Conservation (phyloP, 1,139 yeast species). For the Torulaspora globosa region DNA sequence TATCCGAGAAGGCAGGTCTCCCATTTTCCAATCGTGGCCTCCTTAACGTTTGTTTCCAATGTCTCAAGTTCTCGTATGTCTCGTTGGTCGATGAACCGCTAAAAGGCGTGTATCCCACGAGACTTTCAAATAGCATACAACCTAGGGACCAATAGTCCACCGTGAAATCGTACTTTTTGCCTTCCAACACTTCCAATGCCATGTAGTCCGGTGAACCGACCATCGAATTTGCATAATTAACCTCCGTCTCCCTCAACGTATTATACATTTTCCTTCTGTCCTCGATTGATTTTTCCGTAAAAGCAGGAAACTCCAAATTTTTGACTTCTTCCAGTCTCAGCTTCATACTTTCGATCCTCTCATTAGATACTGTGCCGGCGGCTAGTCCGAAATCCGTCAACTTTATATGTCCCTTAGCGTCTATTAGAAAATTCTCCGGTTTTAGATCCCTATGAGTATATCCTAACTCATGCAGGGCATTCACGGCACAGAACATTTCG, state of each 20-base stretch:
- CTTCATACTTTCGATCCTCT: constrained; percentile 90
- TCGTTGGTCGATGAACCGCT: constrained; percentile 92
- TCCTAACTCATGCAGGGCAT: constrained; percentile 89
- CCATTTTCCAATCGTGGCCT: constrained; percentile 94
- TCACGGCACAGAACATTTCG: constrained; percentile 94
- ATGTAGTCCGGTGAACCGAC: constrained; percentile 99
- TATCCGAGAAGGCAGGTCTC: constrained; percentile 84
- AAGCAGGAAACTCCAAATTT: constrained; percentile 56
- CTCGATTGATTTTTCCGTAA: constrained; percentile 66
- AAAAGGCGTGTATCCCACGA: constrained; percentile 95
- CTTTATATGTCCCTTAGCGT: constrained; percentile 91
- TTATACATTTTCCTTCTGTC: constrained; percentile 87
- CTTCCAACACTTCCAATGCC: constrained; percentile 97
- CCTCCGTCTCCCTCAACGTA: constrained; percentile 59
- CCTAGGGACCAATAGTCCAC: constrained; percentile 99
- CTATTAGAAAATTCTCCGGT: constrained; percentile 95
- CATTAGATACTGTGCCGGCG: constrained; percentile 91
- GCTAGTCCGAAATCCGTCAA: constrained; percentile 97
- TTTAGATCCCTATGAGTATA: constrained; percentile 96
- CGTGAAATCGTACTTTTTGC: constrained; percentile 88
- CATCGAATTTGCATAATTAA: constrained; percentile 85
- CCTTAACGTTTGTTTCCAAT: constrained; percentile 84
- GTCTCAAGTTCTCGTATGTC: constrained; percentile 87
- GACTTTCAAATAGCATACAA: constrained; percentile 86
- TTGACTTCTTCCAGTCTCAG: constrained; percentile 74